Percentiles rank a stretch among this genome's conserved stretches.
These are phyloP conservation scores for Tolypocladium cylindrosporum DNA, from an alignment of 2,329 filamentous ascomycete species.

Conservation along the genomic window DNA sequence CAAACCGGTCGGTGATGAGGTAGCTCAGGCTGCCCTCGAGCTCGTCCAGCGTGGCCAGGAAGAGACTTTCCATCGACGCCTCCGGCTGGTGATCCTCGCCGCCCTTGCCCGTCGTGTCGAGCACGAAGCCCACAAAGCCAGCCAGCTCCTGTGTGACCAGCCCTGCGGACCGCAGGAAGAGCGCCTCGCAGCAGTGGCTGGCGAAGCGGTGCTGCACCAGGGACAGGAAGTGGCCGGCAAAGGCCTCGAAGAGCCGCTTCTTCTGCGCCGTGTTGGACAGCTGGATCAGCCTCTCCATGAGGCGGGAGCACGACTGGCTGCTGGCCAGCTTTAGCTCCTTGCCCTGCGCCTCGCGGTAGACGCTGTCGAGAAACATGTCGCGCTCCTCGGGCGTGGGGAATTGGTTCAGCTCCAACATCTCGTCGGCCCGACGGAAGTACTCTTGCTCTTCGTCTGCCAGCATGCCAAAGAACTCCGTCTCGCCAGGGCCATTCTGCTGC, in stretches of 20 bases:
- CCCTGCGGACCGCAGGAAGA: slow-evolving; percentile 77
- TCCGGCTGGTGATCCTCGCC: slow-evolving; percentile 36
- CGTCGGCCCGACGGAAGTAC: slow-evolving; percentile 85
- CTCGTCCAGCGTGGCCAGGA: slow-evolving; percentile 75
- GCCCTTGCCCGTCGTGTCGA: slow-evolving; percentile 31
- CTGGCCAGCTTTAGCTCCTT: slow-evolving; percentile 95
- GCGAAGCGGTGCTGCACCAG: slow-evolving; percentile 93
- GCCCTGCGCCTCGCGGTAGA: slow-evolving; percentile 76
- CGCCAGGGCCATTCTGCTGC: slow-evolving; percentile 24
- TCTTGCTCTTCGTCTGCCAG: slow-evolving; percentile 89
- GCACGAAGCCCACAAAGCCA: slow-evolving; percentile 31
- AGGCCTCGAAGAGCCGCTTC: slow-evolving; percentile 77
- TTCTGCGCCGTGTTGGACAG: slow-evolving; percentile 71
- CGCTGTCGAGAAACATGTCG: slow-evolving; percentile 63
- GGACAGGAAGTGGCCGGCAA: slow-evolving; percentile 77
- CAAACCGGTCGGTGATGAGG: slow-evolving; percentile 78
- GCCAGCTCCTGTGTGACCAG: slow-evolving; percentile 65
- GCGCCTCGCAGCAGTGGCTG: slow-evolving; percentile 90
- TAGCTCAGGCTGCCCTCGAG: slow-evolving; percentile 76
- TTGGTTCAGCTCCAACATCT: slow-evolving; percentile 81
- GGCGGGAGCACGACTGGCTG: slow-evolving; percentile 86
- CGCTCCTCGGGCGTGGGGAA: slow-evolving; percentile 70
- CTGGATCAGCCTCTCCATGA: slow-evolving; percentile 86
- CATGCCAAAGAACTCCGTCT: slow-evolving; percentile 82
- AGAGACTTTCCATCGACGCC: slow-evolving; percentile 72